Base-by-base conservation (phyloP, 176 grass and related monocot genomes). In the Oryza coarctata region DNA sequence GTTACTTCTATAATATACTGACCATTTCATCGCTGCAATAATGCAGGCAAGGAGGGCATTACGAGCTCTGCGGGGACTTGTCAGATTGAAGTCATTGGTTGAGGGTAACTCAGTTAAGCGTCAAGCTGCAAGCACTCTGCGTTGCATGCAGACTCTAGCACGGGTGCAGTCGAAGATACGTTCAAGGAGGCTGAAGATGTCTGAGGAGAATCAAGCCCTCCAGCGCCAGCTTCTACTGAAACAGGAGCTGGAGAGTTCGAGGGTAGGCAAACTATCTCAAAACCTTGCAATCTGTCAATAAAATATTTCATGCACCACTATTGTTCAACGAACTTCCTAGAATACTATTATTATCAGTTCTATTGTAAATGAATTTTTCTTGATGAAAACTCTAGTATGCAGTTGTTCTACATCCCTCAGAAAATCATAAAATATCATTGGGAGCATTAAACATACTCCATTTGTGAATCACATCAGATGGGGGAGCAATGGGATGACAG, bases 401-500 rank as follows among this genome's bases (percentile, higher is more conserved):
- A 55, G 64, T 77, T 87, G 32, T 60, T 71, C 8, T 5, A 50
- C 31, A 45, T 75, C 23, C 85, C 22, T 6, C 31, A 40, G 20
- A 36, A 64, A 85, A 9, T 65, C 7, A 52, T 0, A 76, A 32
- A 36, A 63, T 64, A 68, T 64, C 35, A 41, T 28, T 3, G 9
- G 27, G 41, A 72, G 1, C 29, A 77, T 36, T 82, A 45, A 89
- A 35, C 34, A 35, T 76, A 65, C 71, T 66, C 68, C n/a, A 0
- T 82, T 75, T 84, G 27, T 90, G 36, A 33, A 83, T 71, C 33
- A 77, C 87, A 57, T 52, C 82, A 99, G 96, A 87, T 94, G 91
- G 96, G 91, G 55, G 93, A 99, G 71, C 86, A 95, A 39, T 99
- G 96, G 96, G 93, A 99, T 22, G 96, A 99, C 72, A 99, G 93